Percentiles rank a stretch among this genome's conserved stretches.
phyloP scores from a whole-genome alignment of 2,329 filamentous ascomycete species.

The Hypoxylon sp. region DNA sequence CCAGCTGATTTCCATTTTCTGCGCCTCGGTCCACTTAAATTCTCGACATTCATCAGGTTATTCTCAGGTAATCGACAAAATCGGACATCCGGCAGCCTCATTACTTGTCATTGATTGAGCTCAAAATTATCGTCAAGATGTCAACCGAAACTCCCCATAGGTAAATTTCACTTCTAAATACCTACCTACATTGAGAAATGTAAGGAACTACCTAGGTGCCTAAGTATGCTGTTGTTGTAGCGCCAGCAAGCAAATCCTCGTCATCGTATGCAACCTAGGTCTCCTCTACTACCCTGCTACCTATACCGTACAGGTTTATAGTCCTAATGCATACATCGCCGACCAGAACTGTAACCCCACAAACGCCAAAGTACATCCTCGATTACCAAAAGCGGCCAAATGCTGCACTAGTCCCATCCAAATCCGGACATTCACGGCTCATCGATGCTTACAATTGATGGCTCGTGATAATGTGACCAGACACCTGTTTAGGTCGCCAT shows the following conservation, averaged over 20 bases:
- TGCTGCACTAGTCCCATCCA: constrained; percentile 41
- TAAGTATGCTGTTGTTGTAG: constrained; percentile 23
- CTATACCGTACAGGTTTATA: constrained; percentile 18
- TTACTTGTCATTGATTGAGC: constrained; percentile 3
- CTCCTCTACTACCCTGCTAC: constrained; percentile 17
- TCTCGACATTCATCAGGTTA: constrained; percentile 6
- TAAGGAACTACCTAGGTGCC: too few relatives aligned
- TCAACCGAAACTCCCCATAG: background rate
- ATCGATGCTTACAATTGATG: constrained; percentile 29
- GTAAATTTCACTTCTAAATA: background rate
- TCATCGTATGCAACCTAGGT: constrained; percentile 35
- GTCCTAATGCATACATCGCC: constrained; percentile 33
- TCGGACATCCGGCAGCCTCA: constrained; percentile 27
- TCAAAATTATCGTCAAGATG: background rate
- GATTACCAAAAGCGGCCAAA: constrained; percentile 36
- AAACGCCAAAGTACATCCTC: constrained; percentile 34
- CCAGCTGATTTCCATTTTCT: constrained; percentile 28
- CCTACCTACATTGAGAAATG: background rate
- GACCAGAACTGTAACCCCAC: constrained; percentile 42
- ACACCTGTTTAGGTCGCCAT: constrained; percentile 34
- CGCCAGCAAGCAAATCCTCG: constrained; percentile 34
- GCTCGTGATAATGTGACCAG: constrained; percentile 40
- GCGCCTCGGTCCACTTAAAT: constrained; percentile 23
- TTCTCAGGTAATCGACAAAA: constrained; percentile 15
- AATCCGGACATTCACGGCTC: constrained; percentile 39